Conservation (phyloP, 805 yeast species). For the Ogataea neopini region DNA sequence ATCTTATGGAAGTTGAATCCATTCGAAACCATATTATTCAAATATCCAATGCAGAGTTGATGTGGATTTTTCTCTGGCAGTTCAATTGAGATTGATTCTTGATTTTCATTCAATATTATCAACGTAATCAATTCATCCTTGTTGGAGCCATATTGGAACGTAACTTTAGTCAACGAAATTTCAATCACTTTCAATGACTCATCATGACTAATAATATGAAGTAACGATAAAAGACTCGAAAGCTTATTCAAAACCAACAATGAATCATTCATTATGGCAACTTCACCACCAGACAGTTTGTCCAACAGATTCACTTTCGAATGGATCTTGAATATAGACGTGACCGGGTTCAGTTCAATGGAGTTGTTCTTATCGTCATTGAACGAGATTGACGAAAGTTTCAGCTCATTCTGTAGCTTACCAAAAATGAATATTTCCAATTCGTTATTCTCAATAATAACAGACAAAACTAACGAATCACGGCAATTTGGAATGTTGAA, state of each 20-base stretch:
- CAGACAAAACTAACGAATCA: conserved; percentile 35
- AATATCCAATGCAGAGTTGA: conserved; percentile 24
- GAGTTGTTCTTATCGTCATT: conserved; percentile 27
- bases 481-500: conserved; percentile 39
- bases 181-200: conserved; percentile 28
- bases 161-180: conserved; percentile 30
- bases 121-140: conserved; percentile 30
- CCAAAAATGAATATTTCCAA: conserved; percentile 38
- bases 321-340: conserved; percentile 33
- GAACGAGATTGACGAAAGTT: conserved; percentile 30
- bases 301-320: conserved; percentile 28
- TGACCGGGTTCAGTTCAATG: conserved; percentile 25
- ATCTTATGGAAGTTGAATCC: conserved; percentile 24
- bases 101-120: conserved; percentile 23
- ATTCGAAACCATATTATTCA: conserved; percentile 25
- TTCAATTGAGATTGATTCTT: conserved; percentile 27
- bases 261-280: conserved; percentile 26
- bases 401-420: conserved; percentile 29
- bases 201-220: conserved; percentile 33
- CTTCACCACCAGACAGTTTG: conserved; percentile 18
- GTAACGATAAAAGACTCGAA: conserved; percentile 30
- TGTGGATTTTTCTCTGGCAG: conserved; percentile 35
- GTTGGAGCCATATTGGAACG: conserved; percentile 34
- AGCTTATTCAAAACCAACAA: conserved; percentile 31
- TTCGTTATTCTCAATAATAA: conserved; percentile 29